Conservation (phyloP, 148 eudicot species). For the Persicaria tinctoria region DNA sequence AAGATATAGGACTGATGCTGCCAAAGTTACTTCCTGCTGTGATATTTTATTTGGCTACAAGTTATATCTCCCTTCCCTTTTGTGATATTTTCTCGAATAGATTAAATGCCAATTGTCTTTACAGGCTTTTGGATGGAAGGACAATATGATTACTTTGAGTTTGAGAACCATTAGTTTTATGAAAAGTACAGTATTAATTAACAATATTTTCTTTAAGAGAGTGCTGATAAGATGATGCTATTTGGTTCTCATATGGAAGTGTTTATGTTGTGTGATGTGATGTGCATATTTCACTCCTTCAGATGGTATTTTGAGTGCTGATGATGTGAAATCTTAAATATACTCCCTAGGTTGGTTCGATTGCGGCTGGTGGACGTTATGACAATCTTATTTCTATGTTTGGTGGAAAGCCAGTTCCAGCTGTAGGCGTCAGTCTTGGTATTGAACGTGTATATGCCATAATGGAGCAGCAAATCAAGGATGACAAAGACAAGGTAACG, state of each 20-base stretch:
- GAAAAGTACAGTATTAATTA: too few relatives aligned
- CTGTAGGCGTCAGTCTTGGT: constrained; percentile 91
- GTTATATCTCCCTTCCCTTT: background rate
- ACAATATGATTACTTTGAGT: background rate
- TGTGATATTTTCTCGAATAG: background rate
- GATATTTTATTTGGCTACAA: background rate
- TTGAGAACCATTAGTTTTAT: background rate
- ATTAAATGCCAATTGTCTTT: background rate
- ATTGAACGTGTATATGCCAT: constrained; percentile 94
- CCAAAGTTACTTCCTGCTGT: background rate
- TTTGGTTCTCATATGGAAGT: background rate
- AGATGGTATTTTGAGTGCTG: background rate
- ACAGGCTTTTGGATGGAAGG: background rate
- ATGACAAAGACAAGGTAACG: constrained; percentile 68
- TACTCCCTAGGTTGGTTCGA: constrained; percentile 75
- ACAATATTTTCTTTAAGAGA: background rate
- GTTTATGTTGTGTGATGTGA: background rate
- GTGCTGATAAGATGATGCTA: background rate
- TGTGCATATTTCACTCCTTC: background rate
- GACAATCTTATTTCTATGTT: constrained; percentile 94
- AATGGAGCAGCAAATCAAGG: constrained; percentile 88
- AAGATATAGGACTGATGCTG: background rate
- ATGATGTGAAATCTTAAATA: background rate
- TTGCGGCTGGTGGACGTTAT: constrained; percentile 98
- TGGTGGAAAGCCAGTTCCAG: constrained; percentile 87